Base-by-base conservation (phyloP, 176 grass and related monocot genomes). In the Calamus simplicifolius region DNA sequence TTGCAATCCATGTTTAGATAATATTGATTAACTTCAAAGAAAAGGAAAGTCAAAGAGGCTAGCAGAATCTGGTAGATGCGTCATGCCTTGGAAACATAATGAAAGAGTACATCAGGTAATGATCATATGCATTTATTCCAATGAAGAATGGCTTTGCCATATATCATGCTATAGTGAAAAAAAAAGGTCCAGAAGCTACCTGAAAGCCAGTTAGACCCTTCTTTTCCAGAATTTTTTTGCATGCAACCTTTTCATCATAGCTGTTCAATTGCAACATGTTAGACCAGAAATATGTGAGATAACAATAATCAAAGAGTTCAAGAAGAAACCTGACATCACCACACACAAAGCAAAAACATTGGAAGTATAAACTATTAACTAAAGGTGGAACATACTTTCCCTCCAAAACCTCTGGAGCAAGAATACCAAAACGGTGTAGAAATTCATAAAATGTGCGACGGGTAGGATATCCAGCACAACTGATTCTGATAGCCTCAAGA, bases 401-500 rank as follows among this genome's bases (percentile, higher is more conserved):
- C 68, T 88, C 83, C 49, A 98, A 73, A 57, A 73, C 66, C 79
- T 98, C 93, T 48, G 81, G 93, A 61, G 84, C 81, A 83, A 98
- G 87, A 71, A 98, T 75, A 70, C 84, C 87, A 75, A 98, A 98
- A 50, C 93, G 84, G 72, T 92, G 93, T 52, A 98, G 78, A 81
- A 98, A 92, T 54, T 98, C 93, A 68, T 98, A 98, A 82, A 98
- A 98, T 18, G 88, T 88, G 61, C 93, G 83, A 53, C 93, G 87
- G 21, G 94, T 98, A 65, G 94, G 94, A 85, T 92, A 98, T 29
- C 94, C 94, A 17, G 93, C 93, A 76, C 94, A 98, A 56, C 94
- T 98, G 63, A 98, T 98, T 73, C 94, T 92, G 79, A 98, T 93
- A 70, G 94, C 94, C 76, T 98, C 94, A 62, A 98, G 94, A 50